A percentile compares a stretch with the other conserved stretches of the same genome.
phyloP scores from a whole-genome alignment of 805 yeast species.

The Candida maltosa region DNA sequence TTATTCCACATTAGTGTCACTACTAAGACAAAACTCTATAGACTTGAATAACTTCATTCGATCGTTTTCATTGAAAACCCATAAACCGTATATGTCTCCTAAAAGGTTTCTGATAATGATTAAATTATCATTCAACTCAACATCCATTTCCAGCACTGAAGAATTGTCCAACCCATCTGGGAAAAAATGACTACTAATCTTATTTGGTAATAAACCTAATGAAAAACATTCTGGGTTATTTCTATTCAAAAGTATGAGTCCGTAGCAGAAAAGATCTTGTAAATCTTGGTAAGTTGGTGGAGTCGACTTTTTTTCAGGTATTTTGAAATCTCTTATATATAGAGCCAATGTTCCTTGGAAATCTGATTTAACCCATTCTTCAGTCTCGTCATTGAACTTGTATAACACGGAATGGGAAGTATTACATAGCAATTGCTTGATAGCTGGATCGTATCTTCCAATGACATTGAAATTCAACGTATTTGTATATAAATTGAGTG shows the following conservation, averaged over 20 bases:
- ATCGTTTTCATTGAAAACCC: slow-evolving; percentile 72
- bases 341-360: slow-evolving; percentile 69
- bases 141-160: slow-evolving; percentile 49
- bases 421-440: slow-evolving; percentile 62
- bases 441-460: slow-evolving; percentile 70
- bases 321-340: slow-evolving; percentile 49
- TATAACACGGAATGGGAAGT: slow-evolving; percentile 74
- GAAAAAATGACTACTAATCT: slow-evolving; percentile 43
- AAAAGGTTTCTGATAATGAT: slow-evolving; percentile 64
- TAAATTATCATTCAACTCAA: slow-evolving; percentile 66
- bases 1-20: slow-evolving; percentile 14
- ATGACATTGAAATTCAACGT: slow-evolving; percentile 75
- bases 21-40: slow-evolving; percentile 36
- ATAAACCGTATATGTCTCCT: slow-evolving; percentile 73
- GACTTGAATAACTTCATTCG: slow-evolving; percentile 55
- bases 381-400: slow-evolving; percentile 51
- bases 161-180: slow-evolving; percentile 28
- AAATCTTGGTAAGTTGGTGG: slow-evolving; percentile 25
- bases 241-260: slow-evolving; percentile 67
- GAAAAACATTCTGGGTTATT: slow-evolving; percentile 68
- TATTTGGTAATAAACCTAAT: slow-evolving; percentile 61
- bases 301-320: slow-evolving; percentile 17
- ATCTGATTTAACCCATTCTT: slow-evolving; percentile 70
- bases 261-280: slow-evolving; percentile 55
- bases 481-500: slow-evolving; percentile 60